phyloP scores from a whole-genome alignment of 805 yeast genomes.

The Wickerhamomyces silvicola region DNA sequence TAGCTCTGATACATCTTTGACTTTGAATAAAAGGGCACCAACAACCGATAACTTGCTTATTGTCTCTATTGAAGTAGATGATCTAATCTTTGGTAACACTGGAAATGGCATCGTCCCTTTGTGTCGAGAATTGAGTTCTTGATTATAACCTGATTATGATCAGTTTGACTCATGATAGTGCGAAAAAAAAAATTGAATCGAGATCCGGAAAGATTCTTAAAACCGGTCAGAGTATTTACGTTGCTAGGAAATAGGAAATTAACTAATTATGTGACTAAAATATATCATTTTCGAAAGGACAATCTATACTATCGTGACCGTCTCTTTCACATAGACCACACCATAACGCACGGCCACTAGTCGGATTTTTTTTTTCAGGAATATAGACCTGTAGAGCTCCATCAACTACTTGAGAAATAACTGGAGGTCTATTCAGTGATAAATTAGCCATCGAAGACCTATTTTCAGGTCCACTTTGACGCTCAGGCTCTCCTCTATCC shows the following conservation, averaged over 20 bases:
- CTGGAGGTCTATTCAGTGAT: conserved; percentile 16
- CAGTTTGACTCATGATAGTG: background rate
- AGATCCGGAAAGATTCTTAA: background rate
- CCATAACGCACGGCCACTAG: conserved; percentile 75
- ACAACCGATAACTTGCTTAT: conserved; percentile 17
- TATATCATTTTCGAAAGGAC: conserved; percentile 58
- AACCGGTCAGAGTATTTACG: background rate
- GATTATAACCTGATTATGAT: background rate
- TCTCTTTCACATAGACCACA: conserved; percentile 89
- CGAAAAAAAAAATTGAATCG: background rate
- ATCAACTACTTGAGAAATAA: conserved; percentile 24
- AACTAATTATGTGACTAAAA: conserved; percentile 7
- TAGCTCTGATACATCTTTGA: conserved; percentile 15
- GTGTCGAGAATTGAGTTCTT: no score
- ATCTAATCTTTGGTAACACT: conserved; percentile 27
- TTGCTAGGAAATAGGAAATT: background rate
- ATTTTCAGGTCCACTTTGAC: background rate
- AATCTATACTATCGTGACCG: conserved; percentile 83
- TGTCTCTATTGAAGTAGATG: conserved; percentile 5
- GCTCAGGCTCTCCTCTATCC: no score
- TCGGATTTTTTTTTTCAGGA: conserved; percentile 53
- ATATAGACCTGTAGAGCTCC: conserved; percentile 41
- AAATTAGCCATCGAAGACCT: conserved; percentile 1
- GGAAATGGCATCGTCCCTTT: conserved; percentile 39
- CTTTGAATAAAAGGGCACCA: conserved; percentile 21